Evolutionary conservation across 306 rosid genomes (phyloP).

Genomic region (Senna siamea): DNA sequence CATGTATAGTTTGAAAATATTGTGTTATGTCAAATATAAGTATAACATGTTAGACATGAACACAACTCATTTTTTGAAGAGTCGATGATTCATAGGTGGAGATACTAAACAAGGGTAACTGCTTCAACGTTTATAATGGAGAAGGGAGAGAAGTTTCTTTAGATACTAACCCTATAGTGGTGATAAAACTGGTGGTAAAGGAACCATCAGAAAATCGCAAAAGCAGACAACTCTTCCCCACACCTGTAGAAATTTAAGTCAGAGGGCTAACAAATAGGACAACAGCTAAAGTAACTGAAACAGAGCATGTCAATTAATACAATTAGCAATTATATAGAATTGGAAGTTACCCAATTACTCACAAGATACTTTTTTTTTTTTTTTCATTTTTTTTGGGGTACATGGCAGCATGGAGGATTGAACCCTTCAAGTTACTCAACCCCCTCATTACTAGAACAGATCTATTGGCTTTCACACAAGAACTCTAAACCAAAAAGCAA

Average conservation of each 20-base stretch:
- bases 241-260: conserved; percentile 58
- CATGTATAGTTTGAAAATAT: background rate
- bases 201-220: conserved; percentile 90
- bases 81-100: background rate
- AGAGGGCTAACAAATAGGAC: conserved; percentile 15
- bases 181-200: conserved; percentile 80
- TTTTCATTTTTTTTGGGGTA: background rate
- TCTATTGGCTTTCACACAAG: background rate
- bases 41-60: too few species aligned
- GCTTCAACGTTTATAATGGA: conserved; percentile 1
- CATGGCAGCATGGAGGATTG: background rate
- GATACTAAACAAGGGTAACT: conserved; percentile 12
- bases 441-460: background rate
- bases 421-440: background rate
- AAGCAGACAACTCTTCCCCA: conserved; percentile 87
- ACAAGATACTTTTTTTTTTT: background rate
- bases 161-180: conserved; percentile 76
- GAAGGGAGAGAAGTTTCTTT: background rate
- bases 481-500: background rate
- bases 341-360: background rate
- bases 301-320: background rate
- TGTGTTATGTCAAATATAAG: background rate
- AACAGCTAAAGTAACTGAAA: conserved; percentile 22
- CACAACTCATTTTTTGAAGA: background rate
- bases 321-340: background rate